Evolutionary conservation across 331 rosid species (phyloP).

Genomic region (Telfairia occidentalis): DNA sequence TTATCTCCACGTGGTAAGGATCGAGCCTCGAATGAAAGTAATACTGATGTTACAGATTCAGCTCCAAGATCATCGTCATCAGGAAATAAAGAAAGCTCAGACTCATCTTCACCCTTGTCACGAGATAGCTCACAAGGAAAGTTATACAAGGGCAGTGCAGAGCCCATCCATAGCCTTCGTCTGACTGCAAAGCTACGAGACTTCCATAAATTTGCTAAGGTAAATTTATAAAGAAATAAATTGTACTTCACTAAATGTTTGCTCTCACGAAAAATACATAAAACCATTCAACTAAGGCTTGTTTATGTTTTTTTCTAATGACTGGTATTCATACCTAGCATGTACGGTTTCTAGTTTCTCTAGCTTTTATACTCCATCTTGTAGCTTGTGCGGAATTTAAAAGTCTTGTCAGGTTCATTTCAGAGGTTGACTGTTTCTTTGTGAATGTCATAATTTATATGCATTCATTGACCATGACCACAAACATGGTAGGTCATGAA

Average conservation of each 20-base stretch:
- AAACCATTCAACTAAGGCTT: background rate
- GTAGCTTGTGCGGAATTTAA: background rate
- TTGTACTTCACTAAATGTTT: background rate
- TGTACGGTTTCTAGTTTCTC: background rate
- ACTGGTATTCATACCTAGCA: background rate
- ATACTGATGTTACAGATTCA: constrained; percentile 48
- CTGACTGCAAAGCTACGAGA: constrained; percentile 90
- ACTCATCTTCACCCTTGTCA: constrained; percentile 43
- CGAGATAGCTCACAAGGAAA: constrained; percentile 74
- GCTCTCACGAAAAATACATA: background rate
- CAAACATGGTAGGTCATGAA: background rate
- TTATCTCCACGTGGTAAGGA: constrained; percentile 50
- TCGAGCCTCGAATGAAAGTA: constrained; percentile 39
- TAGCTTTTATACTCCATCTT: background rate
- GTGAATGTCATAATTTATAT: background rate
- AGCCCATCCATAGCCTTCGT: constrained; percentile 58
- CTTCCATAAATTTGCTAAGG: constrained; percentile 83
- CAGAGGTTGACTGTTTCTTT: background rate
- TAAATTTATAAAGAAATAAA: constrained; percentile 12
- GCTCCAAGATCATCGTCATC: constrained; percentile 40
- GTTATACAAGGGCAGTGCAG: constrained; percentile 48
- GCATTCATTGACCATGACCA: background rate
- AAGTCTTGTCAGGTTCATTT: background rate
- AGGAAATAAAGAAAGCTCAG: constrained; percentile 44
- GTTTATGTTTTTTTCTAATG: background rate